phyloP scores from a whole-genome alignment of 805 yeast genomes.

The Saccharomycopsis sp. region DNA sequence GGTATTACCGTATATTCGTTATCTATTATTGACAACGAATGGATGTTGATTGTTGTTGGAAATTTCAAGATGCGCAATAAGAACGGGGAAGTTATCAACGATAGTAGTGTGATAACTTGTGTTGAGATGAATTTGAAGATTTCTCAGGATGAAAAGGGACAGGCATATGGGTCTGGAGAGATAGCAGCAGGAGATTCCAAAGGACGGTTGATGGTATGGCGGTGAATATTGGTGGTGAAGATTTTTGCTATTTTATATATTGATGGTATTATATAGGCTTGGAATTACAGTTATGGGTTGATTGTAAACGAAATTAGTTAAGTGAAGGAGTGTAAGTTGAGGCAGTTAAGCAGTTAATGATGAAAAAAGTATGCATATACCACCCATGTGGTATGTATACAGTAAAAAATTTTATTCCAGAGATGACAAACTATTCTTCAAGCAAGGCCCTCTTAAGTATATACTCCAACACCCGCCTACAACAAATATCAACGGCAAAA shows the following conservation, averaged over 20 bases:
- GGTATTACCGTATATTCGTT: conserved; percentile 23
- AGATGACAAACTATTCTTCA: no score
- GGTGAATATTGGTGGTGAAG: conserved; percentile 25
- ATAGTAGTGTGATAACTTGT: conserved; percentile 26
- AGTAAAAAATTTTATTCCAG: no score
- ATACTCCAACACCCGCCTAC: no score
- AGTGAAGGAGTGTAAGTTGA: no score
- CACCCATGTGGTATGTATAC: no score
- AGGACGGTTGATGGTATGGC: conserved; percentile 49
- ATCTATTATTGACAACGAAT: conserved; percentile 29
- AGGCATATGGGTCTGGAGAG: conserved; percentile 33
- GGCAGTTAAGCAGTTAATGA: no score
- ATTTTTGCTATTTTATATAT: not conserved
- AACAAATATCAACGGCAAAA: conserved; percentile 26
- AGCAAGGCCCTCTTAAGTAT: no score
- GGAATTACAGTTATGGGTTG: no score
- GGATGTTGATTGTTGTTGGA: conserved; percentile 24
- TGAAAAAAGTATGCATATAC: no score
- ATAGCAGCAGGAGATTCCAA: conserved; percentile 47
- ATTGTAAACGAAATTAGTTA: no score
- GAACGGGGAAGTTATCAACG: conserved; percentile 15
- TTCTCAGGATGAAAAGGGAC: conserved; percentile 31
- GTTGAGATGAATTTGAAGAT: conserved; percentile 31
- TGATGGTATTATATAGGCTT: no score
- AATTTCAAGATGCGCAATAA: conserved; percentile 24